These are phyloP conservation scores for Pyrenopolyporus hunteri DNA, from an alignment of 495 filamentous ascomycete species.

Conservation along the genomic window DNA sequence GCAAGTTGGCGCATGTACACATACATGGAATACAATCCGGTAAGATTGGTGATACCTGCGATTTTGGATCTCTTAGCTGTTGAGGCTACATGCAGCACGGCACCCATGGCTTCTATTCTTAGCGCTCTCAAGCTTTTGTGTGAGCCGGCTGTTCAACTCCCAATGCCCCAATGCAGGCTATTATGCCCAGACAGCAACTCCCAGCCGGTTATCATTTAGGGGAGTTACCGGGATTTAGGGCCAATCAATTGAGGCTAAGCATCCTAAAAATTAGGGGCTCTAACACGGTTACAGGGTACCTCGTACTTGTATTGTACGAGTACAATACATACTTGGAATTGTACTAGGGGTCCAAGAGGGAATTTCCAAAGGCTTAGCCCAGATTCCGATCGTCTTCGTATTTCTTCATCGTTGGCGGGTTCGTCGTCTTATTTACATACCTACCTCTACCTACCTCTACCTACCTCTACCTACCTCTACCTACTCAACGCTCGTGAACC, in stretches of 20 bases:
- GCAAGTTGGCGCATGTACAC: background rate
- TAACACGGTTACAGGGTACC: constrained; percentile 5
- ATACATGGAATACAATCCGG: background rate
- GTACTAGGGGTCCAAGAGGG: constrained; percentile 14
- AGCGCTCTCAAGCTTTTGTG: constrained; percentile 27
- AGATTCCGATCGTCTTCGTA: constrained; percentile 28
- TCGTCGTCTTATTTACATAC: background rate
- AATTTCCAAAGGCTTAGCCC: constrained; percentile 22
- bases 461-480: too few species aligned
- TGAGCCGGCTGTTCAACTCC: constrained; percentile 32
- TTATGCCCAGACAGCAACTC: constrained; percentile 18
- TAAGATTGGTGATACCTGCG: background rate
- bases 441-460: background rate
- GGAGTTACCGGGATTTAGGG: constrained; percentile 1
- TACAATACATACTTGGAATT: too few species aligned
- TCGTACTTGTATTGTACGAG: too few species aligned
- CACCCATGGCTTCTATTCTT: constrained; percentile 29
- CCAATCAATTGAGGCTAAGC: constrained; percentile 37
- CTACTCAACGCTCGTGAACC: too few species aligned
- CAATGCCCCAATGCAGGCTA: constrained; percentile 35
- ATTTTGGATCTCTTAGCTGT: background rate
- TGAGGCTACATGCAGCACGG: background rate
- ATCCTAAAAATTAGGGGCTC: constrained; percentile 12
- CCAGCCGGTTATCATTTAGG: constrained; percentile 16
- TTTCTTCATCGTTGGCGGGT: constrained; percentile 23